phyloP scores from a whole-genome alignment of 2,329 filamentous ascomycete species.

The Fusarium burgessii region DNA sequence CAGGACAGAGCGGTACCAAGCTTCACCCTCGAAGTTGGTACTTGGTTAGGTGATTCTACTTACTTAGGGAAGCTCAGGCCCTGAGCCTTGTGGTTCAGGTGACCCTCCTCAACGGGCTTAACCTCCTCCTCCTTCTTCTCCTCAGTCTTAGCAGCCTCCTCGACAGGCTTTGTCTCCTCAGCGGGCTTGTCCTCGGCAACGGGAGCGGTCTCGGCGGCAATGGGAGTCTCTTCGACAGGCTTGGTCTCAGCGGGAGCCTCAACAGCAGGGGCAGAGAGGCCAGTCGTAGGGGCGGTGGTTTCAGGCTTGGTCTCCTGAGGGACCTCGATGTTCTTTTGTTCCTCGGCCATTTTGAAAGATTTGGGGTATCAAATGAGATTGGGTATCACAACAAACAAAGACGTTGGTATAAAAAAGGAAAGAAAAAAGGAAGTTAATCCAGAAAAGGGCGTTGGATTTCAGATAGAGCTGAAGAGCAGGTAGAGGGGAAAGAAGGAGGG shows the following conservation, averaged over 20 bases:
- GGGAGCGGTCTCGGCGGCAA: constrained; percentile 51
- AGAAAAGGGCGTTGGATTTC: constrained; percentile 50
- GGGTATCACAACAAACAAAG: constrained; percentile 67
- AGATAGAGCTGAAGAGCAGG: constrained; percentile 50
- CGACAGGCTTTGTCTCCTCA: constrained; percentile 58
- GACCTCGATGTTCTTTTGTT: constrained; percentile 76
- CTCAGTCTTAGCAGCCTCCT: constrained; percentile 57
- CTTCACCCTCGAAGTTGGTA: background rate
- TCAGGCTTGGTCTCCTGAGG: constrained; percentile 63
- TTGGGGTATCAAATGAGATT: constrained; percentile 56
- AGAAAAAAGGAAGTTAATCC: constrained; percentile 52
- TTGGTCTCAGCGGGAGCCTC: constrained; percentile 53
- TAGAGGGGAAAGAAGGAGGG: constrained; percentile 51
- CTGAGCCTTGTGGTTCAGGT: constrained; percentile 89
- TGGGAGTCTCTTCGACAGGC: constrained; percentile 53
- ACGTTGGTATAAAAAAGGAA: constrained; percentile 56
- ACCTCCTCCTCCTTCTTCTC: constrained; percentile 64
- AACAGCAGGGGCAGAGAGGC: constrained; percentile 49
- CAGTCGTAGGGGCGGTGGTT: constrained; percentile 28
- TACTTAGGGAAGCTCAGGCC: constrained; percentile 88
- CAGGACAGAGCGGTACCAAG: background rate
- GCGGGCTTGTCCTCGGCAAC: constrained; percentile 57
- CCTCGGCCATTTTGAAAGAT: constrained; percentile 76
- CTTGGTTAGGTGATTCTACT: constrained; percentile 50
- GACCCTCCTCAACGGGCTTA: constrained; percentile 83